These are phyloP conservation scores for Melampsora americana DNA, from an alignment of 1,284 basidiomycete genomes.

Conservation along the genomic window DNA sequence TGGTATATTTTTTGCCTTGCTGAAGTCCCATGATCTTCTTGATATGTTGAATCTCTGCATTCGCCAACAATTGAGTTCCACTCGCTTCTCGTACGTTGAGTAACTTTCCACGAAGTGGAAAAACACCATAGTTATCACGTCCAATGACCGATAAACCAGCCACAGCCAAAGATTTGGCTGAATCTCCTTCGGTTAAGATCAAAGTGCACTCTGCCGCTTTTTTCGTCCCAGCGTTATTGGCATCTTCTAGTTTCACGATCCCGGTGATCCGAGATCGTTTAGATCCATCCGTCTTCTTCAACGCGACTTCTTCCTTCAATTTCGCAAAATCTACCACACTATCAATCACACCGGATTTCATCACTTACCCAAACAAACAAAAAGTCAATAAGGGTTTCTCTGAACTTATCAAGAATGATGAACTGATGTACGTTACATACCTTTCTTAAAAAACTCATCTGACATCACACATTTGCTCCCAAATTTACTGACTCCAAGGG, in stretches of 20 bases:
- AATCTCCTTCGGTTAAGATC: constrained; percentile 98
- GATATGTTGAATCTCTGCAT: constrained; percentile 93
- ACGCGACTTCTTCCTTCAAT: constrained; percentile 91
- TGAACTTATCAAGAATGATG: neutral
- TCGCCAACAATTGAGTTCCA: constrained; percentile 96
- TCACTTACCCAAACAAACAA: constrained; percentile 60
- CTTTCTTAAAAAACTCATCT: constrained; percentile 94
- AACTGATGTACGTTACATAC: constrained; percentile 57
- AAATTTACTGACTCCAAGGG: constrained; percentile 82
- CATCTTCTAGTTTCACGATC: constrained; percentile 89
- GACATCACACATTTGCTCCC: constrained; percentile 79
- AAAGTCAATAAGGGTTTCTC: neutral
- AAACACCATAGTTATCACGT: constrained; percentile 94
- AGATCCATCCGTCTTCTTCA: constrained; percentile 93
- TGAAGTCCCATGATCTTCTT: constrained; percentile 97
- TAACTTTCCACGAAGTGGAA: constrained; percentile 93
- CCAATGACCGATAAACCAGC: constrained; percentile 92
- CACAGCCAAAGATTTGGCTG: constrained; percentile 92
- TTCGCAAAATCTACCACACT: constrained; percentile 92
- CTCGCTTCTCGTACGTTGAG: constrained; percentile 95
- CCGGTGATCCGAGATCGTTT: constrained; percentile 87
- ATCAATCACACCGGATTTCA: constrained; percentile 86
- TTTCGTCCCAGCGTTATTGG: constrained; percentile 91
- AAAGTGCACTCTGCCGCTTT: constrained; percentile 81
- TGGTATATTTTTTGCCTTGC: constrained; percentile 83